Conservation (phyloP, 2,329 filamentous ascomycete species). For the Aspergillus pseudoglaucus region DNA sequence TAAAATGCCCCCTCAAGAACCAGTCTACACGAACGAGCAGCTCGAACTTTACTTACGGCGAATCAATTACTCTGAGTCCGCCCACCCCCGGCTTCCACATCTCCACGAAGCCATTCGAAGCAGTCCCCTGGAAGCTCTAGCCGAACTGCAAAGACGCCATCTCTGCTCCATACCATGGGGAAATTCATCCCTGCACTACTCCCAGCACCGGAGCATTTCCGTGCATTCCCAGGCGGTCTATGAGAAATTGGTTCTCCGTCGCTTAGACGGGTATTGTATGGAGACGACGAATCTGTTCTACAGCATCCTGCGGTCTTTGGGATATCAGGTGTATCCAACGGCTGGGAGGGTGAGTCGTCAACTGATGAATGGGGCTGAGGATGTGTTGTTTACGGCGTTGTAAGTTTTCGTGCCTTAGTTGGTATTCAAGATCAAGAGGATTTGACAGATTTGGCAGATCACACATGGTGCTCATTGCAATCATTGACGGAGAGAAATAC, state of each 20-base stretch:
- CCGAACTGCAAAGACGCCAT: conserved; percentile 37
- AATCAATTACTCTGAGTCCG: conserved; percentile 19
- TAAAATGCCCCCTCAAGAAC: conserved; percentile 1
- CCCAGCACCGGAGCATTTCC: conserved; percentile 42
- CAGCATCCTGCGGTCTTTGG: conserved; percentile 46
- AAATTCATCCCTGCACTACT: conserved; percentile 52
- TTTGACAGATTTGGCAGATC: conserved; percentile 20
- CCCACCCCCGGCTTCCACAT: conserved; percentile 16
- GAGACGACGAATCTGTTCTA: conserved; percentile 52
- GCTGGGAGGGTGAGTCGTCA: conserved; percentile 42
- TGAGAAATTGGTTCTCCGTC: conserved; percentile 46
- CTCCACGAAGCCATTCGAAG: conserved; percentile 21
- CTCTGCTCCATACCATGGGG: conserved; percentile 50
- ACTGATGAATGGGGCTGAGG: conserved; percentile 2
- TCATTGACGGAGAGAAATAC: conserved; percentile 43
- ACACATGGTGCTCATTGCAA: conserved; percentile 58
- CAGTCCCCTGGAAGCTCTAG: conserved; percentile 26
- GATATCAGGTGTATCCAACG: conserved; percentile 49
- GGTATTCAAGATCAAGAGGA: not conserved
- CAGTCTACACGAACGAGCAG: conserved; percentile 30
- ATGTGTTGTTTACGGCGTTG: conserved; percentile 45
- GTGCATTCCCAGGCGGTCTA: conserved; percentile 47
- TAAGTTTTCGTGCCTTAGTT: conserved; percentile 16
- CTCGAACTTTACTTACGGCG: conserved; percentile 31
- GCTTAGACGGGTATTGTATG: conserved; percentile 56